Conservation (phyloP, 768 basidiomycete species). For the Suillus decipiens region DNA sequence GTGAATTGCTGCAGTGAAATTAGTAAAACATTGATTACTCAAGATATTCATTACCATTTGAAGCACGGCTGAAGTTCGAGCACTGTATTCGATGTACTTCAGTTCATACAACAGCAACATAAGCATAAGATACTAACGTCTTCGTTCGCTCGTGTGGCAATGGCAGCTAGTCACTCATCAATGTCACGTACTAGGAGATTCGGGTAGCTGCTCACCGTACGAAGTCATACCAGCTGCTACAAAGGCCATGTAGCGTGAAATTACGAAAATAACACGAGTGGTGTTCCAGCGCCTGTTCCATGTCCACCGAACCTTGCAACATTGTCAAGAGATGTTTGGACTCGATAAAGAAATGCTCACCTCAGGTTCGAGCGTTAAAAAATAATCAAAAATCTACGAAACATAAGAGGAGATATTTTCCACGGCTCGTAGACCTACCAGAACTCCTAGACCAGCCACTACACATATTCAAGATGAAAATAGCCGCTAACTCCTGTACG, state of each 20-base stretch:
- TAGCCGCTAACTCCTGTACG: not conserved
- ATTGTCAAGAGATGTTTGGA: not conserved
- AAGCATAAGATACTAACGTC: not conserved
- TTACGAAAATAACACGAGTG: slow-evolving; percentile 3
- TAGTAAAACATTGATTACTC: not conserved
- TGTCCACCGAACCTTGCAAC: slow-evolving; percentile 3
- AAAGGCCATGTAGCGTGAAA: slow-evolving; percentile 12
- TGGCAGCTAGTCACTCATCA: not conserved
- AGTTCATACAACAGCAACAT: not conserved
- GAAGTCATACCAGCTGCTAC: slow-evolving; percentile 10
- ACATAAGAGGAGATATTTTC: not conserved
- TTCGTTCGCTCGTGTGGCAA: not conserved
- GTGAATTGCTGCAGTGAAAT: not conserved
- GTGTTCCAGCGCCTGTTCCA: slow-evolving; percentile 10
- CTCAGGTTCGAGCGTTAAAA: not conserved
- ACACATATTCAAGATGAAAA: not conserved
- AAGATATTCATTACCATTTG: slow-evolving; percentile 1
- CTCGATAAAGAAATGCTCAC: not conserved
- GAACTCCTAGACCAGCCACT: slow-evolving; percentile 3
- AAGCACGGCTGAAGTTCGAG: not conserved
- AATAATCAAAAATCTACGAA: slow-evolving; percentile 4
- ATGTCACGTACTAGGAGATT: not conserved
- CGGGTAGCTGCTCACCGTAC: slow-evolving; percentile 5
- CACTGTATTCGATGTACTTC: slow-evolving; percentile 3
- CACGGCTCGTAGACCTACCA: not conserved